Base-by-base conservation (phyloP, 2,329 filamentous ascomycete species). In the Sporothrix pseudoabietina region DNA sequence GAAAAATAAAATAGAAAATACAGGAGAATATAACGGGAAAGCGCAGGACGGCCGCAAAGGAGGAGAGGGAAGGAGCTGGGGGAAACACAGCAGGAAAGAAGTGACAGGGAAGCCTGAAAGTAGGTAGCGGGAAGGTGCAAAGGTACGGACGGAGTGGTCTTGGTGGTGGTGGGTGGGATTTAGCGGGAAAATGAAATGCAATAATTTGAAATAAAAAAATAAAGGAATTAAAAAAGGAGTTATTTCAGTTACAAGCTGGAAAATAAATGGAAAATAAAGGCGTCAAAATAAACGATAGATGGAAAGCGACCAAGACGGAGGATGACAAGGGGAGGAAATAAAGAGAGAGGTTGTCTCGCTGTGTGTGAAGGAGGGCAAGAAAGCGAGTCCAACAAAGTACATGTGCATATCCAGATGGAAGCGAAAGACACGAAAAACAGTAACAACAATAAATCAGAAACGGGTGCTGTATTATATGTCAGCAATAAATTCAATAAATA, bases 151-250 rank as follows among this genome's bases (percentile, higher is more conserved):
- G 44, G 26, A 32, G 61, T n/a, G 16, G 52, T 54, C 7, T 9
- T 30, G 44, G 66, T 61, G 69, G 69, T 71, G 69, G 54, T 47
- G 54, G 69, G 69, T 71, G 35, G 54, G 69, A 71, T 41, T 61
- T 71, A 71, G 69, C 69, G 69, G 69, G n/a, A 71, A 61, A 71
- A 71, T 59, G n/a, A 61, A 59, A 71, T 71, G 68, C 68, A 71
- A 70, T 47, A 44, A 55, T 66, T 49, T 49, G 26, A 22, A 30
- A 61, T 35, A 35, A 59, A n/a, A 71, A 47, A 54, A 41, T 30
- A 39, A 30, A n/a, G 19, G 26, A 41, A 49, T 30, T 12, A 52
- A 52, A 49, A 69, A 69, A 55, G 30, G 30, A 55, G 26, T 69
- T 69, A 69, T 69, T 54, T 30, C 44, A 39, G 52, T 52, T 26